Base-by-base conservation (phyloP, 2,329 filamentous ascomycete genomes). In the Tolypocladium nubicola region DNA sequence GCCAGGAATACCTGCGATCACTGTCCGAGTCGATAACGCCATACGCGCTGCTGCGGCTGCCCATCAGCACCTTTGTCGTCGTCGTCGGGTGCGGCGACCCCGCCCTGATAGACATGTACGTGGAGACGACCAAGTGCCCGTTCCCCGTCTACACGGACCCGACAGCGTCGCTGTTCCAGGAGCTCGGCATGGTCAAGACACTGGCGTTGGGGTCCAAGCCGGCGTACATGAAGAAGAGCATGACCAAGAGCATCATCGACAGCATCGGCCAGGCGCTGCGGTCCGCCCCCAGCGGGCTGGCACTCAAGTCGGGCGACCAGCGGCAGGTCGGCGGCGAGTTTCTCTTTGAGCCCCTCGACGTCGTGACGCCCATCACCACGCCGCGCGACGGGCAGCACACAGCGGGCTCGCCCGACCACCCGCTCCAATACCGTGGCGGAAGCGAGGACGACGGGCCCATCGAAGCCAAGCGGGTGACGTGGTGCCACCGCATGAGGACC, bases 111-210 rank as follows among this genome's bases (percentile, higher is more conserved):
- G 75, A 82, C 59, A 79, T 81, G 73, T 91, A 92, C 72, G 74
- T 76, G 21, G 68, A 77, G 26, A 77, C 81, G 56, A 87, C 87
- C 0, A 68, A 69, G n/a, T 89, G 86, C 64, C 78, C 80, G 1
- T 92, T 86, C 72, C 84, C 85, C n/a, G 79, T 92, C 58, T 92
- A 89, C 73, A 82, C 87, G n/a, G 88, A 92, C 67, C 87, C 88
- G 0, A 83, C 81, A 3, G 76, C 81, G 38, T 78, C 78, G 39
- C 76, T 92, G 8, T 90, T 90, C 72, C 72, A 80, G 43, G 75
- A 79, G 54, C 79, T 93, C 1, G 86, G 82, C 61, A 89, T 92
- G 87, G 76, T 79, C 13, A 81, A 79, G 60, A 88, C 86, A 1
- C 75, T 85, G 40, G 76, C 76, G 1, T 64, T 87, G 23, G 88